A percentile compares a stretch with the other conserved stretches of the same genome.
phyloP scores from a whole-genome alignment of 139 green algal genomes.

The Tetraselmis striata region DNA sequence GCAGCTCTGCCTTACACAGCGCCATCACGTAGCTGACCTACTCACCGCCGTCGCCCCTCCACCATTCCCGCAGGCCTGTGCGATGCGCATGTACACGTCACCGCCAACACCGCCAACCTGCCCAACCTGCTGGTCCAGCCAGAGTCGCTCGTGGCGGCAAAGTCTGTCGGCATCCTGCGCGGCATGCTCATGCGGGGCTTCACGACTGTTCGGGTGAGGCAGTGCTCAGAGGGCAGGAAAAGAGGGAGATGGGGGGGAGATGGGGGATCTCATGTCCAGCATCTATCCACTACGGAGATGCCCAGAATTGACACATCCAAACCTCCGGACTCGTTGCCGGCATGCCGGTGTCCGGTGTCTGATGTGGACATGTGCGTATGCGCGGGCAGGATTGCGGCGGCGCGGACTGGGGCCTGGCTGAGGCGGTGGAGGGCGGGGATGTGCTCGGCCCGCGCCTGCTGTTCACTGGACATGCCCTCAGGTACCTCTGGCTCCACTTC shows the following conservation, averaged over 20 bases:
- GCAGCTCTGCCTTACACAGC: no score
- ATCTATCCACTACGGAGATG: constrained; percentile 7
- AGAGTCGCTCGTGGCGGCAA: constrained; percentile 37
- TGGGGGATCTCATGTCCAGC: no score
- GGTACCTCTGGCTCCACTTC: no score
- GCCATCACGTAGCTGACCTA: no score
- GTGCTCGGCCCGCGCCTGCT: constrained; percentile 48
- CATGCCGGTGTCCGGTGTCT: neutral
- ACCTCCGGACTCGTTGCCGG: neutral
- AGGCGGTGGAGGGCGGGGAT: constrained; percentile 51
- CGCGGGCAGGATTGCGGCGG: constrained; percentile 26
- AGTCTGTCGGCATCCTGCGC: constrained; percentile 28
- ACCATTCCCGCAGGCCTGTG: constrained; percentile 27
- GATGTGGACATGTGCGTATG: neutral
- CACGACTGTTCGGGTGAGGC: constrained; percentile 58
- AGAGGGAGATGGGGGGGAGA: no score
- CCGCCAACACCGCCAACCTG: constrained; percentile 50
- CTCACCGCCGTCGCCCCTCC: no score
- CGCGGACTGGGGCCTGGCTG: constrained; percentile 55
- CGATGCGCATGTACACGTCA: constrained; percentile 62
- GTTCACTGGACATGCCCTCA: constrained; percentile 61
- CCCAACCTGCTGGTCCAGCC: constrained; percentile 30
- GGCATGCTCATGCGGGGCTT: constrained; percentile 63
- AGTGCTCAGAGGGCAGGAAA: no score
- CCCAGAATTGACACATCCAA: neutral